Base-by-base conservation (phyloP, 805 yeast genomes). In the Schwanniomyces polymorphus region DNA sequence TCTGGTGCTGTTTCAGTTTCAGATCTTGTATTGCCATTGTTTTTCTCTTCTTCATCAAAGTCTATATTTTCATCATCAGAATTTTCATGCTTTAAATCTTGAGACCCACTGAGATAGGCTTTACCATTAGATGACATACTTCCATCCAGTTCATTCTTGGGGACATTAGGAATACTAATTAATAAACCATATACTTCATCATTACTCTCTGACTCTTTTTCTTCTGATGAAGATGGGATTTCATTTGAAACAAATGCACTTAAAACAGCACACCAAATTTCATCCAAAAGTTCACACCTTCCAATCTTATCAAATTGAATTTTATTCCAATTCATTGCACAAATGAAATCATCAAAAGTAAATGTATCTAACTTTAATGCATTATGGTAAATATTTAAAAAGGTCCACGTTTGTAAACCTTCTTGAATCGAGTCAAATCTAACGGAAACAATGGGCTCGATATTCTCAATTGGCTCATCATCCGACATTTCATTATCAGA, bases 321-420 rank as follows among this genome's bases (percentile, higher is more conserved):
- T 35, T 45, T 53, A 26, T 70, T 68, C 78, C 84, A 71, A 33
- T 70, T 68, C 67, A 85, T 61, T 9, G 81, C 84, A 45, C 80
- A 79, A 7, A 85, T 60, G 57, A 80, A 87, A 54, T 86, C 95
- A 65, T 89, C 97, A 67, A 86, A 88, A 0, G 92, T 84, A 56
- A 88, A 84, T 0, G 86, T 78, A 56, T 85, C 90, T n/a, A 90
- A 65, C 5, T 76, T 60, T 27, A 89, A 67, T 0, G 89, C 81
- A 29, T 76, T 75, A 54, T 82, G 80, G 62, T 84, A 89, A 43
- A 87, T 76, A 60, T 88, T 88, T 26, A 88, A 63, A 57, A 89
- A 90, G 1, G 80, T 71, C 96, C 96, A 90, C 3, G 78, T 63
- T 56, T 88, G 91, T 21, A 90, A 60, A 0, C 85, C 76, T 42